A percentile compares a stretch with the other conserved stretches of the same genome.
phyloP scores from a whole-genome alignment of 2,329 filamentous ascomycete genomes.

The Purpureocillium takamizusanense region DNA sequence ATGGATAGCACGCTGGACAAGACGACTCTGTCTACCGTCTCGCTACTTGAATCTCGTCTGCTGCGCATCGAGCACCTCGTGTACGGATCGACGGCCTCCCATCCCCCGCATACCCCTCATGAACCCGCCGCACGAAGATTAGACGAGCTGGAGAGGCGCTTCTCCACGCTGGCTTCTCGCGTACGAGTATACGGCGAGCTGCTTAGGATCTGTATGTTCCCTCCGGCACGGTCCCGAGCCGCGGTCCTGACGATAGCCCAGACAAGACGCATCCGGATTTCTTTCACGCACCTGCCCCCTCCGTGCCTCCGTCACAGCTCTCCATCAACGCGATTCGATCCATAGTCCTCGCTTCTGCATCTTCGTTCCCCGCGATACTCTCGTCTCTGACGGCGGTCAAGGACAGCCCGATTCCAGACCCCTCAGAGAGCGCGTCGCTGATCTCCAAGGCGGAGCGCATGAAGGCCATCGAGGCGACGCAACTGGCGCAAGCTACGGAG shows the following conservation, averaged over 20 bases:
- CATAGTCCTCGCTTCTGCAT: slow-evolving; percentile 46
- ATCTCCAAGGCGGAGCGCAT: slow-evolving; percentile 53
- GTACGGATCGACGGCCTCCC: slow-evolving; percentile 33
- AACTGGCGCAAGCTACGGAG: slow-evolving; percentile 52
- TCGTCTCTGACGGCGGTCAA: slow-evolving; percentile 49
- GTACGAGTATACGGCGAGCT: slow-evolving; percentile 50
- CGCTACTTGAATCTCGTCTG: slow-evolving; percentile 49
- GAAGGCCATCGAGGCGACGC: slow-evolving; percentile 48
- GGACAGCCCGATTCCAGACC: slow-evolving; percentile 48
- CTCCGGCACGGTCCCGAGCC: not conserved
- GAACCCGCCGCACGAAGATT: slow-evolving; percentile 34
- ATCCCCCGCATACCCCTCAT: slow-evolving; percentile 21
- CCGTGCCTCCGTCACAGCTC: slow-evolving; percentile 42
- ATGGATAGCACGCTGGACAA: slow-evolving; percentile 35
- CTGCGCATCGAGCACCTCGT: slow-evolving; percentile 50
- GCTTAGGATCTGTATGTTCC: slow-evolving; percentile 47
- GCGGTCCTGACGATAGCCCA: slow-evolving; percentile 13
- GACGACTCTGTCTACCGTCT: slow-evolving; percentile 45
- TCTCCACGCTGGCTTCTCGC: slow-evolving; percentile 38
- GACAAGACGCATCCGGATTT: slow-evolving; percentile 46
- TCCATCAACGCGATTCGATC: slow-evolving; percentile 41
- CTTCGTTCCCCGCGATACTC: slow-evolving; percentile 44
- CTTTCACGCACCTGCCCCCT: slow-evolving; percentile 38
- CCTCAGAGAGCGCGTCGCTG: slow-evolving; percentile 44
- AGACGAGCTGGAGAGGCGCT: slow-evolving; percentile 44